Base-by-base conservation (phyloP, 768 basidiomycete genomes). In the Hygrophoropsis aurantiaca region DNA sequence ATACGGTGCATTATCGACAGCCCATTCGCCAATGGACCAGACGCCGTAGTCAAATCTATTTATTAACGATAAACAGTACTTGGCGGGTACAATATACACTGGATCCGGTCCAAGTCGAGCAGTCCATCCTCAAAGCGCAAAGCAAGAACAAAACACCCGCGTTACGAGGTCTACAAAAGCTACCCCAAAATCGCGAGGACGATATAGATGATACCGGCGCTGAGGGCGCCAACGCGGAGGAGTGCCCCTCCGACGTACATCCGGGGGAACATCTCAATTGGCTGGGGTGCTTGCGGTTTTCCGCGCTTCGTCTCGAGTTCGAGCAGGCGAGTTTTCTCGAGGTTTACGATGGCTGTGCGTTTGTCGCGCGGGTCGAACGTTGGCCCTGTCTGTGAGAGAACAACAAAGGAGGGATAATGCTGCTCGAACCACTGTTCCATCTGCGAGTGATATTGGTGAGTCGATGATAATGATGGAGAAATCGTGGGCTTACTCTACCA, bases 351-450 rank as follows among this genome's bases (percentile, higher is more conserved):
- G 3, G 64, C 64, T 2, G 82, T 73, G 15, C 88, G 82, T 11
- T 80, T 73, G 61, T 90, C 87, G 20, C 57, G 37, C 2, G 72
- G 58, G 60, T 85, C 69, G 52, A 80, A 72, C 2, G 65, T 54
- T 25, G 67, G 54, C 1, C 62, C 57, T 3, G 51, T 40, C 21
- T 54, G 40, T 8, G 53, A 55, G 20, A 61, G 47, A 1, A 54
- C 16, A 36, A 99, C 80, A 73, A 95, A 97, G 3, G 93, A 90
- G 2, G 95, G 95, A 71, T 90, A 99, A 66, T 94, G 77, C 55
- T 85, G 87, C 67, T 97, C 95, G 47, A 74, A 83, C 95, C 95
- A 98, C 68, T 85, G 82, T 58, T 97, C 94, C 64, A 98, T 90
- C 91, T 85, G 58, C 19, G 42, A 51, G 52, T 30, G 39, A 45